Evolutionary conservation across 192 early-diverging fungal species (phyloP).

Genomic region (Umbelopsis sp.): DNA sequence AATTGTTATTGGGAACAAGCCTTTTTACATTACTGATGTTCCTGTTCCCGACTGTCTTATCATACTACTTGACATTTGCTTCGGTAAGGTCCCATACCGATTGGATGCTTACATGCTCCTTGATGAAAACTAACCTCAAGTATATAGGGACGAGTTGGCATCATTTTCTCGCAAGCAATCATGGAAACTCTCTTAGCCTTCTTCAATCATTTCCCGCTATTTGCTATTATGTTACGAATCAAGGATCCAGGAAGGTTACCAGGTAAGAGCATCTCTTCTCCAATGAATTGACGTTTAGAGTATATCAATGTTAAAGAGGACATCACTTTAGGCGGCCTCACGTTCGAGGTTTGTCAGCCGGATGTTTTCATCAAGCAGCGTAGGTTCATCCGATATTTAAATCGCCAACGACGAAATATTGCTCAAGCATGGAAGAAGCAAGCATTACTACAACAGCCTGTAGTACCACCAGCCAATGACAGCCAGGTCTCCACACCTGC

Average conservation of each 20-base stretch:
- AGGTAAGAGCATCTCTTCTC: constrained; percentile 45
- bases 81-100: constrained; percentile 50
- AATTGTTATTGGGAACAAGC: constrained; percentile 92
- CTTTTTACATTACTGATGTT: constrained; percentile 92
- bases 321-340: constrained; percentile 19
- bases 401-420: constrained; percentile 6
- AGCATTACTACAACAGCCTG: not conserved
- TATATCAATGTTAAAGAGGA: too few relatives aligned
- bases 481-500: not conserved
- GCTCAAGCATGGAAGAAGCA: not conserved
- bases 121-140: not conserved
- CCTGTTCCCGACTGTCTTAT: constrained; percentile 92
- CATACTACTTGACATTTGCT: constrained; percentile 92
- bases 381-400: constrained; percentile 5
- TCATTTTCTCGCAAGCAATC: constrained; percentile 78
- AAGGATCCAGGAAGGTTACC: constrained; percentile 89
- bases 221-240: constrained; percentile 87
- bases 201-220: constrained; percentile 96
- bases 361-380: constrained; percentile 17
- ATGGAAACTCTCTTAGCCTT: constrained; percentile 86
- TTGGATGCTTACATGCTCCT: not conserved
- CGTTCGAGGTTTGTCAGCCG: constrained; percentile 30
- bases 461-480: not conserved
- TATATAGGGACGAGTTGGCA: constrained; percentile 70
- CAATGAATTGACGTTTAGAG: too few relatives aligned